Percentiles rank a stretch among this genome's conserved stretches.
These are phyloP conservation scores for Hyphodiscus sp. DNA, from an alignment of 2,329 filamentous ascomycete species.

Conservation along the genomic window DNA sequence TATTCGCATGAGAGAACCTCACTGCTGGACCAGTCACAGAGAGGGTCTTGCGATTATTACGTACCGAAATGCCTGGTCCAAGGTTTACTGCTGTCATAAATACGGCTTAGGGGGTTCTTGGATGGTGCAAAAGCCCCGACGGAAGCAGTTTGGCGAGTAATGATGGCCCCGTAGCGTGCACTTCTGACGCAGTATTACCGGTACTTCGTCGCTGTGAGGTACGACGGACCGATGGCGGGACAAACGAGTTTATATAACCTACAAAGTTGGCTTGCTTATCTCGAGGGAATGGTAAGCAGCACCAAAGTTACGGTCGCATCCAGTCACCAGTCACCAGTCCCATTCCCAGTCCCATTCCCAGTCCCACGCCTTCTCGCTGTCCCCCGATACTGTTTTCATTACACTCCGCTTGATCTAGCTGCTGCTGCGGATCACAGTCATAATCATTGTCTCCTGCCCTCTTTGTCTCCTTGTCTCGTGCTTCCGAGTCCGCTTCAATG, in stretches of 20 bases:
- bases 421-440: constrained; percentile 9
- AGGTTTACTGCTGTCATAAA: constrained; percentile 26
- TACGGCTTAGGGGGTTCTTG: constrained; percentile 3
- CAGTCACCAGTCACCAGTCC: too few relatives aligned
- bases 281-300: neutral
- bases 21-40: constrained; percentile 6
- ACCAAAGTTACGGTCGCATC: neutral
- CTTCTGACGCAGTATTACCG: constrained; percentile 3
- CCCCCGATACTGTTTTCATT: neutral
- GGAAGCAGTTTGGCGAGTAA: neutral
- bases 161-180: constrained; percentile 1
- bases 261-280: neutral
- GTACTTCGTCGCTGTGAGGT: neutral
- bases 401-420: neutral
- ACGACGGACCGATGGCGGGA: neutral
- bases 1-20: neutral
- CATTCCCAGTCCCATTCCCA: too few relatives aligned
- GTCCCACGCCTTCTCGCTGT: neutral
- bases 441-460: constrained; percentile 3
- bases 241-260: neutral
- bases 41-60: constrained; percentile 16
- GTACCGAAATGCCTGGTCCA: constrained; percentile 18
- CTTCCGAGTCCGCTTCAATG: constrained; percentile 19
- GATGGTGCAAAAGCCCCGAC: neutral
- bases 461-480: neutral